Evolutionary conservation across 306 rosid genomes (phyloP), one percentile per base, ranked within the genome.

Genomic region (Lagenaria siceraria): DNA sequence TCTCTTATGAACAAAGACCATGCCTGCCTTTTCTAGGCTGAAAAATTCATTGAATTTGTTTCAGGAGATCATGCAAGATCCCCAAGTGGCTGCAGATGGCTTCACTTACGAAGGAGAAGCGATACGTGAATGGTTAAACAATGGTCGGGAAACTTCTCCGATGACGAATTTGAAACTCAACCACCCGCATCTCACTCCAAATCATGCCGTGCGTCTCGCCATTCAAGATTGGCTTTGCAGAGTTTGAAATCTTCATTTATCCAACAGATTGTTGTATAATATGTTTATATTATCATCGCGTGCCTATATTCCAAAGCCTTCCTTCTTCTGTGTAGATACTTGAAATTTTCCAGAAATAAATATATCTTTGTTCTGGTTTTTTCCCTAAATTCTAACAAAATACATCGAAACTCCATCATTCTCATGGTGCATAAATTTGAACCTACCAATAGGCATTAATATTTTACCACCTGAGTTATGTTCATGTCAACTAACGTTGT

Each of bases 21-120:
- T 68, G 55, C 12, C 33, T 68, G 55, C 12, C 33, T 69, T 22
- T 22, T 69, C 11, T 21, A 14, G 21, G 22, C 5, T 46, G 4
- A 46, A 38, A 70, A 24, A 70, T 12, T 6, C 7, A 43, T 4
- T 69, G 54, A 31, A 43, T 24, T 78, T 79, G 48, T 75, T 88
- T 82, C 93, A 93, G 97, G 98, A 93, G 82, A 90, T 91, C 82
- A 93, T 93, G 98, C 89, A 86, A 8, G 97, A 93, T 72, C 98
- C 98, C 42, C 93, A 87, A 74, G 85, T 93, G 77, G 98, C 96
- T 38, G 97, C 91, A 9, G 98, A 91, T 55, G 98, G 97, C 72
- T 91, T 89, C 83, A 91, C 98, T 22, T 93, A 93, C 25, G 98
- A 93, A 84, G 93, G 96, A n/a, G 96, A 93, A 82, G 98, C 98